Conservation (phyloP, 2,329 filamentous ascomycete species). For the Epichloe gansuensis region DNA sequence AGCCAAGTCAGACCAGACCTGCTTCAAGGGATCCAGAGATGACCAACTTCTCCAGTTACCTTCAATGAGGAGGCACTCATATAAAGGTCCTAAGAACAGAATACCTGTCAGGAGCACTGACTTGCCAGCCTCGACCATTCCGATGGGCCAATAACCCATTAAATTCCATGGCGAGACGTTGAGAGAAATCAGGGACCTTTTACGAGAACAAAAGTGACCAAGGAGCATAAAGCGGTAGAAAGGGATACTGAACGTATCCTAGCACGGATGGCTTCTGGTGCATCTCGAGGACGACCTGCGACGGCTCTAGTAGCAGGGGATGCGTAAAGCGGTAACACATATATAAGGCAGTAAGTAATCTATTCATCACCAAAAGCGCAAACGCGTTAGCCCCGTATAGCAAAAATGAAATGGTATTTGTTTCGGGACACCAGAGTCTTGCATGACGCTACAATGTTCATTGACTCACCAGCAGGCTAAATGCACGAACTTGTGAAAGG, state of each 20-base stretch:
- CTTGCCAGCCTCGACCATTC: conserved; percentile 49
- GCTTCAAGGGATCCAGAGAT: conserved; percentile 38
- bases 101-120: conserved; percentile 60
- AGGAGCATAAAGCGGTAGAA: conserved; percentile 58
- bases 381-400: neutral
- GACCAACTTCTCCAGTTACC: conserved; percentile 56
- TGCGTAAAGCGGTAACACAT: conserved; percentile 85
- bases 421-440: neutral
- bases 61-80: conserved; percentile 64
- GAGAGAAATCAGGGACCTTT: neutral
- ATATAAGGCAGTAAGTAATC: conserved; percentile 75
- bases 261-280: conserved; percentile 77
- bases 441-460: neutral
- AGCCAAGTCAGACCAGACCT: conserved; percentile 59
- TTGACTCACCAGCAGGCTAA: conserved; percentile 18
- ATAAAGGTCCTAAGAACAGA: conserved; percentile 76
- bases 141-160: conserved; percentile 73
- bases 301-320: conserved; percentile 71
- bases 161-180: conserved; percentile 37
- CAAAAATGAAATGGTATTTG: neutral
- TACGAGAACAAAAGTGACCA: conserved; percentile 56
- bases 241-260: conserved; percentile 69
- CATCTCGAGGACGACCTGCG: conserved; percentile 67
- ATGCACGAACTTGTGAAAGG: conserved; percentile 14
- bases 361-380: conserved; percentile 1